A percentile compares a stretch with the other conserved stretches of the same genome.
phyloP scores from a whole-genome alignment of 2,329 filamentous ascomycete species.

The Alternaria incomplexa region DNA sequence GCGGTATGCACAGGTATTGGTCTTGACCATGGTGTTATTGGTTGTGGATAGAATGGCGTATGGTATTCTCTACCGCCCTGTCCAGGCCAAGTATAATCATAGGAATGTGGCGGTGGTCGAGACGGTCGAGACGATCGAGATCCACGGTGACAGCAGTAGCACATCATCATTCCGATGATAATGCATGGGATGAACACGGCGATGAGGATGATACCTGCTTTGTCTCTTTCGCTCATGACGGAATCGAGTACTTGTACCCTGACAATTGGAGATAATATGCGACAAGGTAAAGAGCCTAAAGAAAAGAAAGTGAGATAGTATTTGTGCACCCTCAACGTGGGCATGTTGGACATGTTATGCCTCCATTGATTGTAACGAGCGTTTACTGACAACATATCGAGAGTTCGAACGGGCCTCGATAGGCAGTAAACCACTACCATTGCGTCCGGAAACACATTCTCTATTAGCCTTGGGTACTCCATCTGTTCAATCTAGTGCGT shows the following conservation, averaged over 20 bases:
- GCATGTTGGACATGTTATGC: background rate
- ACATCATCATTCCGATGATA: background rate
- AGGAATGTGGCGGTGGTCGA: background rate
- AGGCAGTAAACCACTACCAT: background rate
- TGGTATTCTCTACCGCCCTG: background rate
- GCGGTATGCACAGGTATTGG: accelerated
- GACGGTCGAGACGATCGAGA: background rate
- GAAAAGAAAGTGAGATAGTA: too few relatives aligned
- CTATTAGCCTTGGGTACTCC: background rate
- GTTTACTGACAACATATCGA: background rate
- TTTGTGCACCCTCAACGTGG: background rate
- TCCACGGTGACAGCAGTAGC: background rate
- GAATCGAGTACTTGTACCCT: background rate
- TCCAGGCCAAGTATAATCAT: background rate
- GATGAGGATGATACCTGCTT: background rate
- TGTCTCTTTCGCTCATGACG: background rate
- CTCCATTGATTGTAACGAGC: background rate
- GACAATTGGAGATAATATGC: too few relatives aligned
- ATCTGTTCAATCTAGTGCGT: background rate
- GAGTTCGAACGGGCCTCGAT: background rate
- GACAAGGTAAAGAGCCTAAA: too few relatives aligned
- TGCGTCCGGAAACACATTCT: background rate
- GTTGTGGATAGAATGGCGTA: background rate
- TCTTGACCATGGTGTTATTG: background rate
- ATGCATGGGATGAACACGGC: background rate